These are phyloP conservation scores for Phaeomoniella chlamydospora DNA, from an alignment of 2,329 filamentous ascomycete species.

Conservation along the genomic window DNA sequence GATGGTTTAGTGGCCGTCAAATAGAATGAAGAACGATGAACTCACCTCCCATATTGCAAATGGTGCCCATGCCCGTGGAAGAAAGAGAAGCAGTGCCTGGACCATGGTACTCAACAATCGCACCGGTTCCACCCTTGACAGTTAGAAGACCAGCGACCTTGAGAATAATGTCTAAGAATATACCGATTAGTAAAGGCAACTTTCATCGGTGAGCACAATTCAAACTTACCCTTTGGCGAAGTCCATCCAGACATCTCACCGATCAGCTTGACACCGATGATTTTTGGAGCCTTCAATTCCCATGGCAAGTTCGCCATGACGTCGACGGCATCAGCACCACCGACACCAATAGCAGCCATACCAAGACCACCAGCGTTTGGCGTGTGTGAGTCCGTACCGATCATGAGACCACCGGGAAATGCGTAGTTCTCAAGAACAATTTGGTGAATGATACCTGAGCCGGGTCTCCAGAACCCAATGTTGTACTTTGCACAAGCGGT, in stretches of 20 bases:
- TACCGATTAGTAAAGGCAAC: conserved; percentile 3
- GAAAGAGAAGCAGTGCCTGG: conserved; percentile 62
- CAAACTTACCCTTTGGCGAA: conserved; percentile 66
- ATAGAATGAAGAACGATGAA: conserved; percentile 1
- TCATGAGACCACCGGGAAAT: conserved; percentile 95
- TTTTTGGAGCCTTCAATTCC: conserved; percentile 95
- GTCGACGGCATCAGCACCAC: conserved; percentile 95
- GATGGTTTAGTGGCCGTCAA: conserved; percentile 2
- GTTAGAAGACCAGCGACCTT: conserved; percentile 95
- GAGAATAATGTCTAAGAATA: conserved; percentile 69
- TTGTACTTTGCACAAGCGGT: conserved; percentile 96
- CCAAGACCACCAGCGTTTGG: conserved; percentile 94
- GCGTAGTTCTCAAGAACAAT: conserved; percentile 98
- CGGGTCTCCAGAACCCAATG: conserved; percentile 98
- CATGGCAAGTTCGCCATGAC: conserved; percentile 95
- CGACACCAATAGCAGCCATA: conserved; percentile 89
- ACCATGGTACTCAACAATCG: conserved; percentile 51
- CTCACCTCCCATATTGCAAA: conserved; percentile 38
- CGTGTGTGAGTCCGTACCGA: conserved; percentile 95
- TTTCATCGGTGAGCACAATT: conserved; percentile 3
- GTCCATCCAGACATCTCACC: conserved; percentile 84
- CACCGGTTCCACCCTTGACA: conserved; percentile 93
- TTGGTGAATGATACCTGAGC: conserved; percentile 98
- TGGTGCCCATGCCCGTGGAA: conserved; percentile 78
- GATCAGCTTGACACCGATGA: conserved; percentile 92